Evolutionary conservation across 495 filamentous ascomycete genomes (phyloP), one percentile per base, ranked within the genome.

Genomic region (Rhypophila decipiens): DNA sequence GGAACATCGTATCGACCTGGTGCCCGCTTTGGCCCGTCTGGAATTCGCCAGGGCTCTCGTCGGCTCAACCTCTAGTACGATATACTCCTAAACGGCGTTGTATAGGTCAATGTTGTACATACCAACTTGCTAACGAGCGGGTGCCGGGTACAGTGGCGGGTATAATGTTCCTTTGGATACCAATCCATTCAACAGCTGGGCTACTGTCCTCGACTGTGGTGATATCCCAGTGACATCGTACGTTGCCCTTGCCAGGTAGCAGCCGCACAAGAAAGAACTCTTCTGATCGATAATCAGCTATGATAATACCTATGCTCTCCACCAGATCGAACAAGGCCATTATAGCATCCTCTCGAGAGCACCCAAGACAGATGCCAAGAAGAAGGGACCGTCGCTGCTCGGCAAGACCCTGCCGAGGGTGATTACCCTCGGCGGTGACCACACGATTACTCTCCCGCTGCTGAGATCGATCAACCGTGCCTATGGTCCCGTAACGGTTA

Each of bases 21-120:
- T n/a, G 88, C 88, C 42, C 77, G 88, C 18, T 93, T 93, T 61
- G 88, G 88, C 0, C 88, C 88, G 15, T 85, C 87, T 9, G 84
- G 87, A 40, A 95, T 95, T 50, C 83, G 88, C 39, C 84, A 87
- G 48, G 88, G 85, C 43, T 87, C 84, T 31, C 79, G 84, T 12
- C 82, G 87, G 31, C 80, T 90, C 52, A 84, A 84, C 53, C 71
- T 83, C 33, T 85, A 72, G 68, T 70, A 64, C 21, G 49, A n/a
- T n/a, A n/a, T n/a, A n/a, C n/a, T n/a, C n/a, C n/a, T n/a, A n/a
- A n/a, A n/a, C n/a, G n/a, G n/a, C n/a, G n/a, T n/a, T n/a, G n/a
- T n/a, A n/a, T n/a, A n/a, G n/a, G n/a, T n/a, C n/a, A n/a, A n/a
- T n/a, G n/a, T n/a, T n/a, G n/a, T n/a, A n/a, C n/a, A n/a, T n/a